Percentiles rank a stretch among this genome's conserved stretches.
phyloP scores from a whole-genome alignment of 306 rosid species.

The Trifolium subterraneum region DNA sequence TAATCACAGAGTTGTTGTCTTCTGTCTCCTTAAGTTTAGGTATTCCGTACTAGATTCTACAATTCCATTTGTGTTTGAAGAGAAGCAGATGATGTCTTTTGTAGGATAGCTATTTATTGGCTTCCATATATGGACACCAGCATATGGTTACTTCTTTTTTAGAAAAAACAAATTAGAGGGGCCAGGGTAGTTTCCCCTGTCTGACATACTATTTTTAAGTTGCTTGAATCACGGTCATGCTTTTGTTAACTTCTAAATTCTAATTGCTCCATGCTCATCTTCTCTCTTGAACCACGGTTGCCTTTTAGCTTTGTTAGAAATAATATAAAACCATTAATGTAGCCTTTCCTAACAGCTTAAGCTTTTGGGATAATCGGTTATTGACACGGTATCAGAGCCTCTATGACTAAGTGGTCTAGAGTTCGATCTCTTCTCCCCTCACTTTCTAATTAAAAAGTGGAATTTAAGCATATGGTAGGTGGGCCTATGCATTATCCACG shows the following conservation, averaged over 20 bases:
- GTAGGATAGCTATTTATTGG: background rate
- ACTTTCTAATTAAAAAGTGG: too few relatives aligned
- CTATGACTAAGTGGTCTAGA: too few relatives aligned
- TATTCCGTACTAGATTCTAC: background rate
- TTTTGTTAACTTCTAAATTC: background rate
- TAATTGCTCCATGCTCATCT: background rate
- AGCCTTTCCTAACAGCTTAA: too few relatives aligned
- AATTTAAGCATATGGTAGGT: too few relatives aligned
- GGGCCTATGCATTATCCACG: too few relatives aligned
- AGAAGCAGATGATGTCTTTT: background rate
- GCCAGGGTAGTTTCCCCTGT: background rate
- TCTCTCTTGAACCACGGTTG: background rate
- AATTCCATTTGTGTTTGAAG: conserved; percentile 19
- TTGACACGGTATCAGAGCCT: too few relatives aligned
- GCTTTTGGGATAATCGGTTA: too few relatives aligned
- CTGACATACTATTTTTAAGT: too few relatives aligned
- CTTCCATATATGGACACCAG: background rate
- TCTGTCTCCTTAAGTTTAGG: conserved; percentile 20
- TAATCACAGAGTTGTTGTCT: conserved; percentile 4
- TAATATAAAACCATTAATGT: too few relatives aligned
- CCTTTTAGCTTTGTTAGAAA: background rate
- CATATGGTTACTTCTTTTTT: too few relatives aligned
- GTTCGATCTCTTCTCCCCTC: too few relatives aligned
- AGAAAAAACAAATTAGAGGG: background rate
- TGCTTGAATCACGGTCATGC: background rate